Percentiles rank a stretch among this genome's conserved stretches.
Evolutionary conservation across 1,284 basidiomycete genomes (phyloP).

Genomic region (Stygiomarasmius scandens): DNA sequence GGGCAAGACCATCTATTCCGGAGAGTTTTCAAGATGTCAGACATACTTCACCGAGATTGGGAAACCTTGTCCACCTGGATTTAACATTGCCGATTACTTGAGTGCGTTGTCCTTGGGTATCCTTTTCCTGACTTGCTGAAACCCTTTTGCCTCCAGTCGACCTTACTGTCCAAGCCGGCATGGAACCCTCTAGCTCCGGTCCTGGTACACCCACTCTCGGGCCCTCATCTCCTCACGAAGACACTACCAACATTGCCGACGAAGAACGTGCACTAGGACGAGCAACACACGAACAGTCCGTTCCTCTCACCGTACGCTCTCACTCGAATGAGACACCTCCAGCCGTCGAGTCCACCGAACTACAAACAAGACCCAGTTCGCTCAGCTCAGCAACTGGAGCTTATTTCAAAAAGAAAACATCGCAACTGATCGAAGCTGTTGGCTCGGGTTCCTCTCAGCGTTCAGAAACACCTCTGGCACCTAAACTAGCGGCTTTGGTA

Average conservation of each 20-base stretch:
- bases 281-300: constrained; percentile 19
- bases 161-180: constrained; percentile 77
- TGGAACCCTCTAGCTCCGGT: constrained; percentile 40
- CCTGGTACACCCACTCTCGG: constrained; percentile 40
- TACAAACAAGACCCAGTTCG: constrained; percentile 49
- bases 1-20: constrained; percentile 85
- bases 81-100: constrained; percentile 95
- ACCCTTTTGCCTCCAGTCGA: constrained; percentile 68
- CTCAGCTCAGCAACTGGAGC: constrained; percentile 49
- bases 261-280: constrained; percentile 56
- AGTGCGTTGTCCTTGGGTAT: constrained; percentile 54
- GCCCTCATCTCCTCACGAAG: constrained; percentile 36
- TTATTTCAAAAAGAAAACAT: constrained; percentile 76
- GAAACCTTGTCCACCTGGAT: constrained; percentile 88
- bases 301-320: constrained; percentile 40
- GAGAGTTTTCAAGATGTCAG: constrained; percentile 74
- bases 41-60: constrained; percentile 83
- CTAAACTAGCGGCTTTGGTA: constrained; percentile 77
- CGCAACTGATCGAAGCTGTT: constrained; percentile 74
- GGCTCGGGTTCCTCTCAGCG: constrained; percentile 37
- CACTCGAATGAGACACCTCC: constrained; percentile 27
- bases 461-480: constrained; percentile 48
- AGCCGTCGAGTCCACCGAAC: constrained; percentile 57
- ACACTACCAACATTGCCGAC: constrained; percentile 51
- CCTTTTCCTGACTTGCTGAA: too few species aligned